Evolutionary conservation across 257 asterid species (phyloP), one percentile per base, ranked within the genome.

Genomic region (Plantago elongata): DNA sequence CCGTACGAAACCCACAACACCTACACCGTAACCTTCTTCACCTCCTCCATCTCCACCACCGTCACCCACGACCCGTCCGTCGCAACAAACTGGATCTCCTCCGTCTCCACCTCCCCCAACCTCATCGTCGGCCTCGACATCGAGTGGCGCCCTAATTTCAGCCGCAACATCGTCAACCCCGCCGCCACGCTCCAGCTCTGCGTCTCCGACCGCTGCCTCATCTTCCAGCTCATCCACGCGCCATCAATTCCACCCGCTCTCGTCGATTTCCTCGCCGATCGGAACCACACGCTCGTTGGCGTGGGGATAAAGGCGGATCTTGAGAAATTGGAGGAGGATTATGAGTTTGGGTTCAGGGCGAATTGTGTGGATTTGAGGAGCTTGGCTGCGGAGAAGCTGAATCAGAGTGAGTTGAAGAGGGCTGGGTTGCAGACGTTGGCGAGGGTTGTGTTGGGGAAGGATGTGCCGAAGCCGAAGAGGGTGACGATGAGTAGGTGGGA

Each of bases 401-500:
- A 62, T n/a, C 22, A 57, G 62, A 60, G 17, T 37, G 73, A 77
- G 11, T 12, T 74, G 76, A 64, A 27, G 69, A 22, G 49, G 1
- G 37, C 78, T 5, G 85, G 85, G 11, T 0, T 78, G 71, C 75
- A 81, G 72, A 42, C 12, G 14, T 29, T 86, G 71, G 72, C 76
- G 11, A 43, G 50, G 5, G 48, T 66, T 12, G 84, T 79, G 50
- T 66, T 84, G 73, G 77, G 38, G 14, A 75, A 55, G 40, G 80
- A 68, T 2, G 50, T 79, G 48, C 67, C 55, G 43, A 81, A 81
- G 75, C 84, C 83, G 49, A 58, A 52, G 66, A 14, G 42, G 2
- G 69, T 81, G 55, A 77, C 84, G 37, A 56, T 73, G 84, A 81
- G 88, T 61, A 17, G 65, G 30, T 84, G 92, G 92, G 83, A 84